phyloP scores from a whole-genome alignment of 208 protist species.

The Polymyxa betae region DNA sequence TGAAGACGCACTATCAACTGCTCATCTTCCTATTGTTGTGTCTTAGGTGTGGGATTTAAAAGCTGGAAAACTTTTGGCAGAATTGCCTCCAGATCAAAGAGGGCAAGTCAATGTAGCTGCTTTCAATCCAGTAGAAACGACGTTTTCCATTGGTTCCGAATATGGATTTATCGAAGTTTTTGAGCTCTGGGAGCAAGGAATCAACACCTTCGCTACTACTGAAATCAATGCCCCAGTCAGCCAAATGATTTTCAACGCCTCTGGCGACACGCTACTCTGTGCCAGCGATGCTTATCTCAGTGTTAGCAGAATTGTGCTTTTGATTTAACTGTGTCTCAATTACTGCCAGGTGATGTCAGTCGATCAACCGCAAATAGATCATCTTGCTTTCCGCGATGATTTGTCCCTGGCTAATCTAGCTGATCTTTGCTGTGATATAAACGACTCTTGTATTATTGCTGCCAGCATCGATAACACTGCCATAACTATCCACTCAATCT shows the following conservation, averaged over 20 bases:
- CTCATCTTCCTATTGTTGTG: neutral
- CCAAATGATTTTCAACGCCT: neutral
- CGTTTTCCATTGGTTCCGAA: neutral
- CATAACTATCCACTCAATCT: neutral
- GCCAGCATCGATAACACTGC: neutral
- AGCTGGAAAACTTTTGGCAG: neutral
- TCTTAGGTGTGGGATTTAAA: conserved; percentile 6
- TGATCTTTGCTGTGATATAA: neutral
- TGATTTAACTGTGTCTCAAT: neutral
- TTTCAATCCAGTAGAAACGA: conserved; percentile 1
- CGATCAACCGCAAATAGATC: neutral
- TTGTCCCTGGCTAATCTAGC: neutral
- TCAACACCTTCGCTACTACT: neutral
- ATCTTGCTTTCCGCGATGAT: neutral
- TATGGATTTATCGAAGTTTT: neutral
- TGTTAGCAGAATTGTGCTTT: neutral
- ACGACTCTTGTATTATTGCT: neutral
- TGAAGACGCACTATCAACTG: neutral
- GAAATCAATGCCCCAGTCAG: neutral
- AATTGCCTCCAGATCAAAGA: neutral
- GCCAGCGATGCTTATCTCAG: neutral
- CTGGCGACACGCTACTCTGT: neutral
- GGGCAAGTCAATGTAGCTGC: neutral
- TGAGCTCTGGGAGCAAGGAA: conserved; percentile 15
- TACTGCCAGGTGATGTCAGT: neutral